Evolutionary conservation across 2,329 filamentous ascomycete genomes (phyloP).

Genomic region (Cladosporium sp.): DNA sequence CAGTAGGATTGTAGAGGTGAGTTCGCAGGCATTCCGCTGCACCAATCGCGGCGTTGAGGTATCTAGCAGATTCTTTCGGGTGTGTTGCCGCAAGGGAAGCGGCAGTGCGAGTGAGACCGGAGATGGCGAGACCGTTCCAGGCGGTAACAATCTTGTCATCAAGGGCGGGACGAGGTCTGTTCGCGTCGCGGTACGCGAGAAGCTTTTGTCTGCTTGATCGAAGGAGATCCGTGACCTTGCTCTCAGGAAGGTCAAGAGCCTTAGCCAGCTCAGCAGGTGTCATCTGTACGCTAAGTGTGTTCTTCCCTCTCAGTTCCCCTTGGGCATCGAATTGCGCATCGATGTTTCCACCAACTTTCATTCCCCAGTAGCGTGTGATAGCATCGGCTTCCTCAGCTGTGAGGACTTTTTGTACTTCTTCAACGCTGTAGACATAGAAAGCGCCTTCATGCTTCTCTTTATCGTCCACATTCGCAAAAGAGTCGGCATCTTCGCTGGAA

Average conservation of each 20-base stretch:
- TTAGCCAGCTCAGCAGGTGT: conserved; percentile 68
- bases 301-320: conserved; percentile 93
- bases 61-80: conserved; percentile 47
- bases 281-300: conserved; percentile 73
- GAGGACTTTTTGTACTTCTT: conserved; percentile 79
- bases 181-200: conserved; percentile 67
- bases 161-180: conserved; percentile 72
- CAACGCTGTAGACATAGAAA: conserved; percentile 90
- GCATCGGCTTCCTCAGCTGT: conserved; percentile 68
- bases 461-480: conserved; percentile 70
- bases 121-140: conserved; percentile 88
- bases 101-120: conserved; percentile 74
- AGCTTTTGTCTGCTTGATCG: conserved; percentile 67
- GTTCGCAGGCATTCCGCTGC: conserved; percentile 71
- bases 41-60: conserved; percentile 64
- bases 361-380: conserved; percentile 80
- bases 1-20: conserved; percentile 68
- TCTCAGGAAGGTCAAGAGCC: conserved; percentile 70
- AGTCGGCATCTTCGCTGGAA: conserved; percentile 89
- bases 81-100: conserved; percentile 64
- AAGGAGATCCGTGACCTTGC: conserved; percentile 68
- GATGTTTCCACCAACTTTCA: conserved; percentile 83
- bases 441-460: conserved; percentile 85
- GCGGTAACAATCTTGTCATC: conserved; percentile 87
- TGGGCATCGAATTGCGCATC: conserved; percentile 78